phyloP scores from a whole-genome alignment of 2,329 filamentous ascomycete genomes.

The Aureobasidium sp. region DNA sequence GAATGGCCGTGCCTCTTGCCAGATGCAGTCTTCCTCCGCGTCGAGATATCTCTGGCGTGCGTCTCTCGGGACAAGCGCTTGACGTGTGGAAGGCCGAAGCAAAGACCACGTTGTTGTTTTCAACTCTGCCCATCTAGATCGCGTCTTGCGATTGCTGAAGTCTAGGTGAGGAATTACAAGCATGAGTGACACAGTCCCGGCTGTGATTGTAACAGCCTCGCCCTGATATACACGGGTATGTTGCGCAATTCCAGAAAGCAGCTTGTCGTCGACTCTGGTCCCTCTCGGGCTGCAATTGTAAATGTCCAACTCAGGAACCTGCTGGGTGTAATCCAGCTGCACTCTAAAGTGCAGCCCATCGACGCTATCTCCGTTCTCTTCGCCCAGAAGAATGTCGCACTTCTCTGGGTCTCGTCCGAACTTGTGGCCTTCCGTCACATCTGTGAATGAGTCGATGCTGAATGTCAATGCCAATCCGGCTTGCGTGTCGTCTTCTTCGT shows the following conservation, averaged over 20 bases:
- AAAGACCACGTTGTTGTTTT: neutral
- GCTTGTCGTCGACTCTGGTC: neutral
- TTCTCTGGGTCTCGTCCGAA: neutral
- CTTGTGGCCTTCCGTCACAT: conserved; percentile 2
- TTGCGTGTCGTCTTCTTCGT: conserved; percentile 2
- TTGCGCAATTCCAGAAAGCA: neutral
- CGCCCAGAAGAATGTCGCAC: neutral
- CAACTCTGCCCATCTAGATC: conserved; percentile 3
- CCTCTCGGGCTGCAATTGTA: conserved; percentile 5
- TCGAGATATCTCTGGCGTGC: conserved; percentile 9
- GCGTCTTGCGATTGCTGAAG: neutral
- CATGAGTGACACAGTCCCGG: neutral
- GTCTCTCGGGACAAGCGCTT: neutral
- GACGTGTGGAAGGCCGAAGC: neutral
- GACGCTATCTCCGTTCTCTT: neutral
- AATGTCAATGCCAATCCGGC: neutral
- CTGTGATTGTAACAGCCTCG: neutral
- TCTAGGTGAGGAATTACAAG: conserved; percentile 1
- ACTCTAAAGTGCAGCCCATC: conserved; percentile 2
- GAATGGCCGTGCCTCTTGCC: neutral
- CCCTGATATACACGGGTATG: neutral
- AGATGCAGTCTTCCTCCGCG: conserved; percentile 5
- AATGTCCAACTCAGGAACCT: neutral
- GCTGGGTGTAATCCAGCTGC: neutral
- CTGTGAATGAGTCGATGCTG: neutral